Evolutionary conservation across 176 grass and related monocot genomes (phyloP).

Genomic region (Lolium perenne): DNA sequence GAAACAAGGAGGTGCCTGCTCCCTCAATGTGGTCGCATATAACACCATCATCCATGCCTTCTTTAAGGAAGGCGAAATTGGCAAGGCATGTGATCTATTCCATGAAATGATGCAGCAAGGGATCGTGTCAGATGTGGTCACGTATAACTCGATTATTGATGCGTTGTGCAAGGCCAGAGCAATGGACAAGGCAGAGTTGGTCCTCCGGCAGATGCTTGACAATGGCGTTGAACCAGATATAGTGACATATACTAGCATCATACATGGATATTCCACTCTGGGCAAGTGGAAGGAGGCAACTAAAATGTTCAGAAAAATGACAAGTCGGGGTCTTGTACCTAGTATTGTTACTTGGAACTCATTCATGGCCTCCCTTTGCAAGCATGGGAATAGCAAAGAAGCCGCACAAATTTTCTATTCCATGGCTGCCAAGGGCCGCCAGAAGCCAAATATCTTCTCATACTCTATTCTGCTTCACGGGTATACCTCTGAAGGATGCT

Average conservation of each 20-base stretch:
- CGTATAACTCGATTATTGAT: background rate
- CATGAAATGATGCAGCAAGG: slow-evolving; percentile 2
- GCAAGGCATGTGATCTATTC: background rate
- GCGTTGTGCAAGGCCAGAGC: background rate
- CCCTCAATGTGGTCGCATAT: background rate
- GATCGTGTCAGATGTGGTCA: background rate
- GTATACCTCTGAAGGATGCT: background rate
- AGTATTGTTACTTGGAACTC: background rate
- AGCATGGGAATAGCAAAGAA: slow-evolving; percentile 6
- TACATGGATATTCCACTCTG: slow-evolving; percentile 15
- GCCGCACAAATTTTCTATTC: background rate
- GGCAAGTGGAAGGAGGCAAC: background rate
- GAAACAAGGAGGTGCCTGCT: background rate
- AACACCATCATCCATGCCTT: background rate
- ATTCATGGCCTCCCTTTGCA: slow-evolving; percentile 9
- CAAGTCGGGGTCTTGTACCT: background rate
- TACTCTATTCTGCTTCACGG: background rate
- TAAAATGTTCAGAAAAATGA: background rate
- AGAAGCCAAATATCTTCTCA: background rate
- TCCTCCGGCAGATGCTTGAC: background rate
- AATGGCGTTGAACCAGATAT: background rate
- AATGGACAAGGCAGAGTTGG: background rate
- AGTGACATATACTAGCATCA: background rate
- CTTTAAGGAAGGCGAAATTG: background rate
- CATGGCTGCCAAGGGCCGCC: background rate